A percentile compares a stretch with the other conserved stretches of the same genome.
Conservation (phyloP, 306 rosid species). For the Vigna mungo region DNA sequence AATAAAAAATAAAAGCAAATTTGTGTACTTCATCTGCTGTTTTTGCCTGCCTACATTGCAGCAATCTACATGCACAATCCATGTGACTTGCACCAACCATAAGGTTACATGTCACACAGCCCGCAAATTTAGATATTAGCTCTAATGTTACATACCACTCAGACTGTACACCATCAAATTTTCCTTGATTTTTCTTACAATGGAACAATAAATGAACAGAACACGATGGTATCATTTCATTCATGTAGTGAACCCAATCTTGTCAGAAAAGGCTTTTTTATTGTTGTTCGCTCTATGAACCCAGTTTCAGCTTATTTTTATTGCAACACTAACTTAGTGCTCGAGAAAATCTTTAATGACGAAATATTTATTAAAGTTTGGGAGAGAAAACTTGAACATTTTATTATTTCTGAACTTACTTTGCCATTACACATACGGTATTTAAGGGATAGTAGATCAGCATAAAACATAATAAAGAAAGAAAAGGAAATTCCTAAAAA, state of each 20-base stretch:
- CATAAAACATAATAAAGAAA: too few species aligned
- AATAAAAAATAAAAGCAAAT: not conserved
- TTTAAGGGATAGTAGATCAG: too few species aligned
- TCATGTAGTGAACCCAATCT: not conserved
- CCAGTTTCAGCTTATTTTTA: not conserved
- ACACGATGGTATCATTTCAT: not conserved
- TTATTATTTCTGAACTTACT: too few species aligned
- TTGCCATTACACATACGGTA: too few species aligned
- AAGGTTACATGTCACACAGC: not conserved
- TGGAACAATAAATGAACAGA: not conserved
- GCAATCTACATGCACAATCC: not conserved
- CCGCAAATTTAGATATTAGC: not conserved
- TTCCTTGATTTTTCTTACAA: not conserved
- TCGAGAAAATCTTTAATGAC: constrained; percentile 16
- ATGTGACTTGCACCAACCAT: not conserved
- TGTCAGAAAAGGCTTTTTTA: not conserved
- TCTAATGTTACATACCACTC: not conserved
- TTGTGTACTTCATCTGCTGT: not conserved
- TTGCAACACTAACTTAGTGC: not conserved
- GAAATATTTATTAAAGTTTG: not conserved
- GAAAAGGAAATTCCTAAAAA: too few species aligned
- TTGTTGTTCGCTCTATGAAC: not conserved
- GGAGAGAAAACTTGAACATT: too few species aligned
- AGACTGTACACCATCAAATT: not conserved
- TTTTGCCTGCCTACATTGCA: not conserved